phyloP scores from a whole-genome alignment of 2,329 filamentous ascomycete species.

The Iodosphaeria phyllophila region DNA sequence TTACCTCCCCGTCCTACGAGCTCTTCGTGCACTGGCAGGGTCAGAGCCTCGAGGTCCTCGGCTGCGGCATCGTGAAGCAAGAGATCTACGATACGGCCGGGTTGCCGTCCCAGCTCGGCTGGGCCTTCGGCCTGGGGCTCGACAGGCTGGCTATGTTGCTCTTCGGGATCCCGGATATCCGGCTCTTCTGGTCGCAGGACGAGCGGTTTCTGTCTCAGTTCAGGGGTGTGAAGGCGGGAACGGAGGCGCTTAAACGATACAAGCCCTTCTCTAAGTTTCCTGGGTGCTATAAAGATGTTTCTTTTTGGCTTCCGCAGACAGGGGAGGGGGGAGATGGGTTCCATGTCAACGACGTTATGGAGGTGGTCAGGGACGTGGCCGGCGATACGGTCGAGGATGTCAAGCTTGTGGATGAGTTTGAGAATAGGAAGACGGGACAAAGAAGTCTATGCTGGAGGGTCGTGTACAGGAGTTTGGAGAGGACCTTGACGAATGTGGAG shows the following conservation, averaged over 20 bases:
- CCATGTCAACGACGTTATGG: constrained; percentile 96
- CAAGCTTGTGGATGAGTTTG: constrained; percentile 65
- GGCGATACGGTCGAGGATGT: constrained; percentile 84
- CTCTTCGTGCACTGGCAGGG: constrained; percentile 88
- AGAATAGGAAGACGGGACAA: constrained; percentile 66
- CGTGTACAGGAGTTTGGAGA: constrained; percentile 82
- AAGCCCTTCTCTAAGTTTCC: constrained; percentile 84
- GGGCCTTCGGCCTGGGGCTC: constrained; percentile 89
- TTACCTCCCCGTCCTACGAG: constrained; percentile 91
- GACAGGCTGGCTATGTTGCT: constrained; percentile 96
- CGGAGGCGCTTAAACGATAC: constrained; percentile 40
- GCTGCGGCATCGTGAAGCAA: constrained; percentile 82
- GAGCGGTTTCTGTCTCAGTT: constrained; percentile 78
- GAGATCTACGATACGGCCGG: constrained; percentile 60
- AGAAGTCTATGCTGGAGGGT: constrained; percentile 83
- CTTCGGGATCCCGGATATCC: constrained; percentile 90
- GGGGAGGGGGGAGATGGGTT: constrained; percentile 35
- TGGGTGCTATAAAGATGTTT: constrained; percentile 75
- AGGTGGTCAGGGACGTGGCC: constrained; percentile 67
- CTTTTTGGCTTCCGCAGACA: constrained; percentile 61
- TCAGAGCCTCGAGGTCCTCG: constrained; percentile 89
- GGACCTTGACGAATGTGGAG: constrained; percentile 72
- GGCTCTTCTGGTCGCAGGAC: constrained; percentile 87
- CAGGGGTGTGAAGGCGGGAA: constrained; percentile 33
- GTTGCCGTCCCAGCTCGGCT: constrained; percentile 59